These are phyloP conservation scores for Myriosclerotinia scirpicola DNA, from an alignment of 2,329 filamentous ascomycete species.

Conservation along the genomic window DNA sequence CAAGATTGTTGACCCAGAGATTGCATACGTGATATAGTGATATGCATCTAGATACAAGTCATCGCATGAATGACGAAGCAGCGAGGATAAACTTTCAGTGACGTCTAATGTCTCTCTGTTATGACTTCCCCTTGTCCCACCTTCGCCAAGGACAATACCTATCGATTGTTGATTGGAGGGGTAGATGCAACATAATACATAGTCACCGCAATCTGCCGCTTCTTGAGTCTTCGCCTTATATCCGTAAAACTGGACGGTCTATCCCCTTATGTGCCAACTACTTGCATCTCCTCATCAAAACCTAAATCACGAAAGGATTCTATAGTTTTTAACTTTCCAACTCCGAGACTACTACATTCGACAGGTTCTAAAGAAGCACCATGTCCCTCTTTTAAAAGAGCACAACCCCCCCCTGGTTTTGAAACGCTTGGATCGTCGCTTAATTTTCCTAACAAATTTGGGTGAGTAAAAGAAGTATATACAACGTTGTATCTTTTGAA, in stretches of 20 bases:
- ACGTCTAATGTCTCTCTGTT: neutral
- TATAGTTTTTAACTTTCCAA: neutral
- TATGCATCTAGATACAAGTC: slow-evolving; percentile 6
- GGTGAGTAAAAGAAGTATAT: neutral
- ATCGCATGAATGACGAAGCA: slow-evolving; percentile 6
- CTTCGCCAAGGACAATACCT: slow-evolving; percentile 2
- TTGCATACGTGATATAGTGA: neutral
- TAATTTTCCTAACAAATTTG: neutral
- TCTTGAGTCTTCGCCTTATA: neutral
- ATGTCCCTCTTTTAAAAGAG: neutral
- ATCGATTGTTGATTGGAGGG: slow-evolving; percentile 7
- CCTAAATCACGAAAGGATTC: neutral
- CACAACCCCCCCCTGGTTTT: neutral
- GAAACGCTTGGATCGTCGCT: too few species aligned
- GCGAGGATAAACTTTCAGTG: slow-evolving; percentile 8
- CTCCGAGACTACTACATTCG: neutral
- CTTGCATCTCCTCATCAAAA: neutral
- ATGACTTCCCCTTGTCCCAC: neutral
- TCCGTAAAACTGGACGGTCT: neutral
- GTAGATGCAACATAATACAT: slow-evolving; percentile 1
- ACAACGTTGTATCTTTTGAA: neutral
- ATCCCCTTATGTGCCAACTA: neutral
- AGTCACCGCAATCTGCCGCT: neutral
- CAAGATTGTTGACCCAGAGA: slow-evolving; percentile 11
- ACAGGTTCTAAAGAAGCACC: neutral